Evolutionary conservation across 371 early-diverging fungal genomes (phyloP), one percentile per base, ranked within the genome.

Genomic region (Capillidium rhysosporum): DNA sequence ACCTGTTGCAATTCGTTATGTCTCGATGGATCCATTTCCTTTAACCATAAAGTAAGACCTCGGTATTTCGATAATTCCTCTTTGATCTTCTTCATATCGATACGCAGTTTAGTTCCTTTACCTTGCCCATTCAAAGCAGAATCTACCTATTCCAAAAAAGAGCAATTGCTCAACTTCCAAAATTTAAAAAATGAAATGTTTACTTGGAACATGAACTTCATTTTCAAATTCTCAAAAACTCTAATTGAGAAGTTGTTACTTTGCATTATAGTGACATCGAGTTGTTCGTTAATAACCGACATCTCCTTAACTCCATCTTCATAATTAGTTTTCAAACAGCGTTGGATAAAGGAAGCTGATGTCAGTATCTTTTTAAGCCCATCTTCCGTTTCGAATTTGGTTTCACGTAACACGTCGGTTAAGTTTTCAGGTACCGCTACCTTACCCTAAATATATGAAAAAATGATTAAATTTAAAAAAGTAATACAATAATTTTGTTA

Each of bases 21-120:
- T 55, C 83, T 75, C 26, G 88, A 65, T 5, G 89, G 75, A 56
- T 93, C 92, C 67, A 89, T 76, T 53, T 88, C 90, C 54, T 86
- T 84, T 51, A 92, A 72, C 93, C 94, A 96, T n/a, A 79, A 60
- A 38, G 84, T 72, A 53, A 92, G 69, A 0, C 86, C 85, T n/a
- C 84, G 79, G 54, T 86, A 92, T 59, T 75, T 75, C 52, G 77
- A 77, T 39, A 92, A 63, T 43, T 74, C 70, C 49, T 79, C 75
- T 64, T 89, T 87, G 4, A 90, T 46, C 62, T 0, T 66, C 59
- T 25, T 84, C 87, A 52, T 90, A 86, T 12, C 67, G 75, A 57
- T 56, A 69, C 54, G 65, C 63, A 49, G 61, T 73, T 45, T 63
- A 60, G 53, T 53, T 47, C 24, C 66, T 61, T 62, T 64, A 57